A percentile compares a stretch with the other conserved stretches of the same genome.
Conservation (phyloP, 352 stramenopile species). For the Phytophthora podocarpi region DNA sequence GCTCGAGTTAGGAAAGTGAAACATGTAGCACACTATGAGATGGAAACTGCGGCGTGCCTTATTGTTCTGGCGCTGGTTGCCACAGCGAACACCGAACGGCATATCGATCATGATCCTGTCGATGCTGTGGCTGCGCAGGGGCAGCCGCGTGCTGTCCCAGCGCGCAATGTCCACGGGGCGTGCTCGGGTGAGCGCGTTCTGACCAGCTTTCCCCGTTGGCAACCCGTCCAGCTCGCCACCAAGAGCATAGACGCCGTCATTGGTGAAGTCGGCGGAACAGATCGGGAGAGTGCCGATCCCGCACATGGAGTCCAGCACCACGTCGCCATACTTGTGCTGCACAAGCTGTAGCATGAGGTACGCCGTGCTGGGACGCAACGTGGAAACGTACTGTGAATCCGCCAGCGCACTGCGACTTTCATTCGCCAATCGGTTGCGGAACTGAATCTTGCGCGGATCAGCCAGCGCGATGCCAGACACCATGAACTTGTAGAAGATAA, state of each 20-base stretch:
- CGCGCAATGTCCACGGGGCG: slow-evolving; percentile 58
- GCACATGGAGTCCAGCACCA: slow-evolving; percentile 85
- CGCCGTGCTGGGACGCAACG: slow-evolving; percentile 74
- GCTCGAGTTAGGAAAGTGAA: background rate
- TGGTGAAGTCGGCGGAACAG: slow-evolving; percentile 53
- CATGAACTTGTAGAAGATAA: slow-evolving; percentile 78
- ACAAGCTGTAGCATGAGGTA: slow-evolving; percentile 79
- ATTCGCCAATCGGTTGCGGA: slow-evolving; percentile 71
- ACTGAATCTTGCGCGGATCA: slow-evolving; percentile 60
- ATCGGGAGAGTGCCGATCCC: slow-evolving; percentile 81
- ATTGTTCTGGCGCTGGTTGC: slow-evolving; percentile 72
- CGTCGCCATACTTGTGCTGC: slow-evolving; percentile 55
- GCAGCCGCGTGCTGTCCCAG: slow-evolving; percentile 68
- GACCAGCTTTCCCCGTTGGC: slow-evolving; percentile 56
- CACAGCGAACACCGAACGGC: slow-evolving; percentile 78
- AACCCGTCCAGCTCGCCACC: slow-evolving; percentile 68
- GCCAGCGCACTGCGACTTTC: slow-evolving; percentile 61
- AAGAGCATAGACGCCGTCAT: slow-evolving; percentile 62
- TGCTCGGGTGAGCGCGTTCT: slow-evolving; percentile 45
- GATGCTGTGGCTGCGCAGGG: slow-evolving; percentile 55
- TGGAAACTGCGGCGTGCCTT: slow-evolving; percentile 36
- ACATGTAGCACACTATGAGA: background rate
- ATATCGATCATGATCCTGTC: slow-evolving; percentile 81
- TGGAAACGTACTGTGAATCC: slow-evolving; percentile 77
- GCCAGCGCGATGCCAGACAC: slow-evolving; percentile 69